Evolutionary conservation across 2,329 filamentous ascomycete species (phyloP).

Genomic region (Monilinia aucupariae): DNA sequence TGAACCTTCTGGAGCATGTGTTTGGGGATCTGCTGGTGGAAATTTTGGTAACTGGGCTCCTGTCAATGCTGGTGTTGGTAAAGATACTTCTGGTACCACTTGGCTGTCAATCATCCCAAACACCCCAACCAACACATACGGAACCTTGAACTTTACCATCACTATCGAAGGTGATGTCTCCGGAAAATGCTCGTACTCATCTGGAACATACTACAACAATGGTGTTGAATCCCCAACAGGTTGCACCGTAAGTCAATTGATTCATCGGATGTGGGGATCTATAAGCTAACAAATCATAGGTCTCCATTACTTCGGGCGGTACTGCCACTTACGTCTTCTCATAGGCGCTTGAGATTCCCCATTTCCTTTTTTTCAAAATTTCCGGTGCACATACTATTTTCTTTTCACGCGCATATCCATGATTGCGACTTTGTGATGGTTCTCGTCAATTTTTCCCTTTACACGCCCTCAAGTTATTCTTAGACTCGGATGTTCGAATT

Average conservation of each 20-base stretch:
- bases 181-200: constrained; percentile 30
- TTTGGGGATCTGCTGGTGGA: constrained; percentile 61
- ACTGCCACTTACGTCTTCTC: constrained; percentile 28
- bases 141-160: constrained; percentile 71
- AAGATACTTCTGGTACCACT: constrained; percentile 56
- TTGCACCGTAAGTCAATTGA: constrained; percentile 35
- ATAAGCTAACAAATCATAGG: constrained; percentile 25
- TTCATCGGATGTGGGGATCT: background rate
- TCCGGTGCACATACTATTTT: constrained; percentile 25
- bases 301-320: constrained; percentile 23
- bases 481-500: constrained; percentile 22
- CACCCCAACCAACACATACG: constrained; percentile 60
- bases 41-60: constrained; percentile 79
- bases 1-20: constrained; percentile 61
- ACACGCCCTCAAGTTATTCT: constrained; percentile 8
- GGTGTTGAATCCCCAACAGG: constrained; percentile 30
- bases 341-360: constrained; percentile 20
- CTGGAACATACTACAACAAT: constrained; percentile 32
- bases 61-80: constrained; percentile 76
- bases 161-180: constrained; percentile 57
- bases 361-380: constrained; percentile 21
- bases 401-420: constrained; percentile 20
- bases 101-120: constrained; percentile 86
- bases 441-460: constrained; percentile 19
- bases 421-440: constrained; percentile 28